These are phyloP conservation scores for Annulohypoxylon moriforme DNA, from an alignment of 495 filamentous ascomycete genomes.

Conservation along the genomic window DNA sequence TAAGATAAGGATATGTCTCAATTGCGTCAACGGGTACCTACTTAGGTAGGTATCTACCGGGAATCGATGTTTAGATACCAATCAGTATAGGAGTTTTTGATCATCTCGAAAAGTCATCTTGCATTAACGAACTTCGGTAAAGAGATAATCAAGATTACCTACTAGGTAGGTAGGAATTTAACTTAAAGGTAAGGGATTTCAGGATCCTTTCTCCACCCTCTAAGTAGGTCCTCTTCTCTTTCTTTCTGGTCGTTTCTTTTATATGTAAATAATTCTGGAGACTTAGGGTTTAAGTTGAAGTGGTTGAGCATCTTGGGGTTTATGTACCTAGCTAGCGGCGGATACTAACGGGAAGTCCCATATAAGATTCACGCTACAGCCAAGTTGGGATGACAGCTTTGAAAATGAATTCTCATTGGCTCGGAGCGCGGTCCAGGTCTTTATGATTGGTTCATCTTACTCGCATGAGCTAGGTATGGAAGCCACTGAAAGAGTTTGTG, in stretches of 20 bases:
- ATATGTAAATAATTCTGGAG: not conserved
- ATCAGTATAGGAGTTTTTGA: not conserved
- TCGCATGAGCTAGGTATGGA: not conserved
- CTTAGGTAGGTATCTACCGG: no score
- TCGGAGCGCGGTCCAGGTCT: conserved; percentile 26
- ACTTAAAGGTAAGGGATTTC: not conserved
- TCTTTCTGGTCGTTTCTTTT: not conserved
- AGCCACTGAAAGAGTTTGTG: conserved; percentile 29
- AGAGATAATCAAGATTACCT: no score
- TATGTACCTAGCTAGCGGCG: not conserved
- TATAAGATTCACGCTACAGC: conserved; percentile 2
- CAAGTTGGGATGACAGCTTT: conserved; percentile 13
- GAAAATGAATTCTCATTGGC: conserved; percentile 15
- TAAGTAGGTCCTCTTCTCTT: no score
- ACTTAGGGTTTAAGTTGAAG: not conserved
- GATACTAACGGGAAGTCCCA: not conserved
- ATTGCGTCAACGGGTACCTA: not conserved
- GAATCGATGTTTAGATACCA: not conserved
- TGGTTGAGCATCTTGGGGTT: no score
- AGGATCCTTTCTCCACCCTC: no score
- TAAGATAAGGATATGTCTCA: not conserved
- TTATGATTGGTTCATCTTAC: conserved; percentile 16
- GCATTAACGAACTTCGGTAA: no score
- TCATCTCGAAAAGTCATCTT: not conserved
- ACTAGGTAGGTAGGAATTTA: no score